Base-by-base conservation (phyloP, 148 eudicot genomes). In the Cornus kousa region DNA sequence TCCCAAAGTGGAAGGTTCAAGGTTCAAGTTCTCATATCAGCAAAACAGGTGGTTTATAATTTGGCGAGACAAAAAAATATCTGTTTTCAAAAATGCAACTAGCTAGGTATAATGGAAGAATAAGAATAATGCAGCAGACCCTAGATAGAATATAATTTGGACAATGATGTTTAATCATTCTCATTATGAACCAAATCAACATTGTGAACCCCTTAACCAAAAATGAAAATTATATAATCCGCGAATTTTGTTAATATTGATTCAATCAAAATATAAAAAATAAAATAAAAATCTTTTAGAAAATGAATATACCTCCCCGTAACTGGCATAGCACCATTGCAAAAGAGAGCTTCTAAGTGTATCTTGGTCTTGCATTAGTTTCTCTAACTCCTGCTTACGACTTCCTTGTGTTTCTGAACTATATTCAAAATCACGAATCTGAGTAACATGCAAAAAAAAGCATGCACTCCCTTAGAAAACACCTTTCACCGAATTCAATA, bases 241-340 rank as follows among this genome's bases (percentile, higher is more conserved):
- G 6, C 9, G 24, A 62, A 62, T 62, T 62, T 12, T 22, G 33
- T 37, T 23, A 39, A 20, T 57, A 60, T 31, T 24, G 24, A 62
- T 59, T 62, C 17, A 70, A 46, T n/a, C 40, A 5, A 64, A 64
- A 9, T 43, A 22, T 16, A 28, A 28, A 7, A 60, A 23, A 23
- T 23, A 12, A 64, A 68, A 64, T 60, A 37, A 7, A 4, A 39
- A 5, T 14, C 14, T 43, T 19, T 62, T 50, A 67, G 23, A 60
- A 77, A 69, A 48, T 70, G 48, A 40, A 48, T 32, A 82, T 87
- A 94, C 99, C 99, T 96, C 99, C 35, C 98, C 99, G 74, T 96
- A 96, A 83, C 99, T 96, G 78, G 95, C 87, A 81, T 94, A 94
- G 82, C 98, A 96, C 99, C 99, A 96, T 71, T 92, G 99, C 83